Conservation (phyloP, 306 rosid genomes). For the Pueraria montana region DNA sequence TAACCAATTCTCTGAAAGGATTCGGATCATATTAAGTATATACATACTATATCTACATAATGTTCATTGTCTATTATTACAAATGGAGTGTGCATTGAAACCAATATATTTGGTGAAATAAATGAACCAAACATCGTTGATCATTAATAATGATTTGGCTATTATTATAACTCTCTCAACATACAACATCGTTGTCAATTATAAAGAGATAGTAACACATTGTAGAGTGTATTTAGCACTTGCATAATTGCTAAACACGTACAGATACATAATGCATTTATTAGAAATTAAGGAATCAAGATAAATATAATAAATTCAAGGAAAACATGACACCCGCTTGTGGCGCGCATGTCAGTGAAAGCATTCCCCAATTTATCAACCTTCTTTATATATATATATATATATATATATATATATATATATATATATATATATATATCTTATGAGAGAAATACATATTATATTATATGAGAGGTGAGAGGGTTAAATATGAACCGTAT, state of each 20-base stretch:
- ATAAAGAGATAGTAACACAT: slow-evolving; percentile 51
- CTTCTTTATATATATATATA: too few species aligned
- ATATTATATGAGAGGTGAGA: too few species aligned
- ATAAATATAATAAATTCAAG: slow-evolving; percentile 38
- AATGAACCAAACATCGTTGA: slow-evolving; percentile 59
- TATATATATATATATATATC: too few species aligned
- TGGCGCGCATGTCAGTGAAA: slow-evolving; percentile 38
- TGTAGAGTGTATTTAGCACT: slow-evolving; percentile 49
- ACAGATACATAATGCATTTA: slow-evolving; percentile 58
- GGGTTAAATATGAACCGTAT: too few species aligned
- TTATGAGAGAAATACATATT: too few species aligned
- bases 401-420: too few species aligned
- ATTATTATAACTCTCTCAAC: slow-evolving; percentile 46
- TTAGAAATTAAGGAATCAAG: slow-evolving; percentile 44
- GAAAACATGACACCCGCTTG: slow-evolving; percentile 45
- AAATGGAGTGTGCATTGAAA: slow-evolving; percentile 35
- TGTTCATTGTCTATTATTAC: too few species aligned
- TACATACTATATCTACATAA: too few species aligned
- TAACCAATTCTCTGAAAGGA: not conserved
- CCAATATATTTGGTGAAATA: slow-evolving; percentile 56
- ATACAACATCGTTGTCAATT: slow-evolving; percentile 62
- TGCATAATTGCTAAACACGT: slow-evolving; percentile 51
- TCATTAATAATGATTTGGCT: slow-evolving; percentile 57
- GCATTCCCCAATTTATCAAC: slow-evolving; percentile 13
- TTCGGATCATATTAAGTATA: not conserved